phyloP scores from a whole-genome alignment of 805 yeast species.

The Yarrowia deformans region DNA sequence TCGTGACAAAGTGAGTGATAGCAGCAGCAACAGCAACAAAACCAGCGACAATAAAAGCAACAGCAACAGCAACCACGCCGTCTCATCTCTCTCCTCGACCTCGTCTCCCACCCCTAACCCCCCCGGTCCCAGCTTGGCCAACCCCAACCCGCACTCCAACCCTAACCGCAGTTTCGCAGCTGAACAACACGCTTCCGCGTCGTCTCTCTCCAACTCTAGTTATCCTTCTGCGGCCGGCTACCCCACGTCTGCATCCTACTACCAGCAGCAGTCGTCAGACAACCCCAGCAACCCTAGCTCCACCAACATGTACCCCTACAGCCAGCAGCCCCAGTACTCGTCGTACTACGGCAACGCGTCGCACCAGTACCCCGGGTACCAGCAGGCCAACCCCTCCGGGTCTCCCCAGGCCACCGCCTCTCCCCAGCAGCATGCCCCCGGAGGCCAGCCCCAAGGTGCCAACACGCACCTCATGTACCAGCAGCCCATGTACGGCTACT shows the following conservation, averaged over 20 bases:
- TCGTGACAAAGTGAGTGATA: slow-evolving; percentile 1
- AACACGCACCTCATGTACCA: slow-evolving; percentile 36
- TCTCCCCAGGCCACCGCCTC: slow-evolving; percentile 34
- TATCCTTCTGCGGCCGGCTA: slow-evolving; percentile 29
- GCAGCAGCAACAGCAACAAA: neutral
- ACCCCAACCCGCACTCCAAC: slow-evolving; percentile 11
- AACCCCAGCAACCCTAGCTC: slow-evolving; percentile 6
- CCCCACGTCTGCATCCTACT: slow-evolving; percentile 37
- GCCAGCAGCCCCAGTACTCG: slow-evolving; percentile 40
- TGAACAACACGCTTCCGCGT: slow-evolving; percentile 19
- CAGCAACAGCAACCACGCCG: neutral
- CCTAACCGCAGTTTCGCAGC: slow-evolving; percentile 35
- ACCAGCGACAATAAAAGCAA: neutral
- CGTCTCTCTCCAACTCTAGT: slow-evolving; percentile 23
- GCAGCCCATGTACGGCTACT: slow-evolving; percentile 40
- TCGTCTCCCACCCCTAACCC: slow-evolving; percentile 26
- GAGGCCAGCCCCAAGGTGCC: slow-evolving; percentile 30
- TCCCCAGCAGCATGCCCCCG: slow-evolving; percentile 39
- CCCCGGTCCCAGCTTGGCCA: neutral
- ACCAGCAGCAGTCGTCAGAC: neutral
- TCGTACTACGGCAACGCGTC: slow-evolving; percentile 38
- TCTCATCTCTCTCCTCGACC: neutral
- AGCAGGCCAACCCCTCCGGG: slow-evolving; percentile 32
- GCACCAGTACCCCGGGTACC: slow-evolving; percentile 38
- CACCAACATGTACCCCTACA: slow-evolving; percentile 39